phyloP scores from a whole-genome alignment of 2,329 filamentous ascomycete genomes.

The Penicillium concentricum region DNA sequence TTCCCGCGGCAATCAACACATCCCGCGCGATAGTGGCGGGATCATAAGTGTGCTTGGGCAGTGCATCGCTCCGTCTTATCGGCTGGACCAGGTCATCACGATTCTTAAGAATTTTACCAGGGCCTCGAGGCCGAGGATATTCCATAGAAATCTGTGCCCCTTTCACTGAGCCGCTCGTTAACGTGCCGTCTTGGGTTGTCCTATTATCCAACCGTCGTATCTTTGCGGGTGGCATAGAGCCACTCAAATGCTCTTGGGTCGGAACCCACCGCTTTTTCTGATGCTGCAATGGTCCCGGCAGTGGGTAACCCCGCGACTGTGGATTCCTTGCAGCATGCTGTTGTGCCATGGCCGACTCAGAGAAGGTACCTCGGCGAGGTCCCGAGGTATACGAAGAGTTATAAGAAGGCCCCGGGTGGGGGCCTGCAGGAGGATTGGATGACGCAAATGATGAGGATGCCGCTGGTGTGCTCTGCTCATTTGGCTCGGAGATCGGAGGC shows the following conservation, averaged over 20 bases:
- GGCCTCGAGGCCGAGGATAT: background rate
- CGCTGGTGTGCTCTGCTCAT: background rate
- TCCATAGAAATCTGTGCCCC: conserved; percentile 5
- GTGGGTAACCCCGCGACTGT: background rate
- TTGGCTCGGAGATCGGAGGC: background rate
- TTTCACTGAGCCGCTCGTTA: conserved; percentile 4
- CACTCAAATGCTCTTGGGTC: background rate
- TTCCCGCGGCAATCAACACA: conserved; percentile 60
- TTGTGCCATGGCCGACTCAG: background rate
- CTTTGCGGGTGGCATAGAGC: background rate
- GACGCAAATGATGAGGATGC: background rate
- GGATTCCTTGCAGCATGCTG: background rate
- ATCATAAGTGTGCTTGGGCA: conserved; percentile 55
- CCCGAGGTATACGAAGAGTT: background rate
- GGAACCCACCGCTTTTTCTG: background rate
- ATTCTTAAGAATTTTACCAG: conserved; percentile 26
- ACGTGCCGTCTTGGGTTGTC: background rate
- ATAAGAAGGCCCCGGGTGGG: background rate
- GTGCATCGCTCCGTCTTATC: conserved; percentile 40
- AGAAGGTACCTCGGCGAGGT: background rate
- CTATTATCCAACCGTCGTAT: background rate
- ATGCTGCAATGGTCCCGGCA: background rate
- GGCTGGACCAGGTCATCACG: conserved; percentile 44
- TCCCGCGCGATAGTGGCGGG: conserved; percentile 63
- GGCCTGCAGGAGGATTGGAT: too few relatives aligned